Evolutionary conservation across 2,329 filamentous ascomycete species (phyloP).

Genomic region (Talaromyces atroroseus): DNA sequence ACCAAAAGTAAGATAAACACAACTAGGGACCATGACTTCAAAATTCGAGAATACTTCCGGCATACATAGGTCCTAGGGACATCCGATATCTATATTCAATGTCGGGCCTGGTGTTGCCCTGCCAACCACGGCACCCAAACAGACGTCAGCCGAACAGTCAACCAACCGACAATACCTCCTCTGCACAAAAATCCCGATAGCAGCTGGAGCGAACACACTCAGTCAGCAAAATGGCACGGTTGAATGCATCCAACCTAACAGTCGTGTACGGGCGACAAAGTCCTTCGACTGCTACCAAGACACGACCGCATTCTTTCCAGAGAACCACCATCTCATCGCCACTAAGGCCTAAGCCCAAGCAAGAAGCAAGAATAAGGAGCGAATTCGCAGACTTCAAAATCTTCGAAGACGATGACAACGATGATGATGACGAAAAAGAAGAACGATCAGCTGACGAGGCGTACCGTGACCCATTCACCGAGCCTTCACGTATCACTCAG

Average conservation of each 20-base stretch:
- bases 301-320: not conserved
- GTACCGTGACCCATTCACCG: not conserved
- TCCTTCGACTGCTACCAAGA: not conserved
- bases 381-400: conserved; percentile 10
- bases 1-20: too few relatives aligned
- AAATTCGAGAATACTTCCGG: too few relatives aligned
- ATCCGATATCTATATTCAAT: too few relatives aligned
- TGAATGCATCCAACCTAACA: conserved; percentile 14
- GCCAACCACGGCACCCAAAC: conserved; percentile 9
- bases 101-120: conserved; percentile 1
- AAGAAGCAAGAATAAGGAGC: not conserved
- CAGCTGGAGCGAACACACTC: not conserved
- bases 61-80: too few relatives aligned
- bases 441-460: conserved; percentile 7
- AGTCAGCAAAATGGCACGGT: conserved; percentile 13
- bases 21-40: too few relatives aligned
- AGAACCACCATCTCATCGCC: conserved; percentile 6
- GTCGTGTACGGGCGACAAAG: conserved; percentile 2
- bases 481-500: not conserved
- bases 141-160: not conserved
- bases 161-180: too few relatives aligned
- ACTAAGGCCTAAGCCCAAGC: conserved; percentile 4
- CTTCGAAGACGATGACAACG: conserved; percentile 10
- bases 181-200: not conserved
- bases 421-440: conserved; percentile 2